Percentiles rank a stretch among this genome's conserved stretches.
Evolutionary conservation across 192 early-diverging fungal genomes (phyloP).

Genomic region (Backusella psychrophila): DNA sequence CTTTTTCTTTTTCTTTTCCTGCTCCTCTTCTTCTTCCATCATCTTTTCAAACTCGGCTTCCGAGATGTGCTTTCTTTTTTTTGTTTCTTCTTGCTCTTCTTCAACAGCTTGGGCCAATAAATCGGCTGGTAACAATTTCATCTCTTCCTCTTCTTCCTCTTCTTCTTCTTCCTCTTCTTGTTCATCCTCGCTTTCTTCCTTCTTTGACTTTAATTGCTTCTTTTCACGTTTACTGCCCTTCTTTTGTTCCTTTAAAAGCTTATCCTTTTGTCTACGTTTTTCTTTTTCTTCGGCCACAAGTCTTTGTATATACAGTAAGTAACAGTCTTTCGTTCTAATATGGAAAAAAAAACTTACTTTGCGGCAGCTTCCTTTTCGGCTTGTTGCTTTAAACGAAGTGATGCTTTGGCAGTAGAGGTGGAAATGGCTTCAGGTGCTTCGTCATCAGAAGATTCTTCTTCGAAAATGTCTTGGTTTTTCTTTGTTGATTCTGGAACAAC

Average conservation of each 20-base stretch:
- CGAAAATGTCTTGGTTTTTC: not conserved
- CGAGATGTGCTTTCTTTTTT: constrained; percentile 32
- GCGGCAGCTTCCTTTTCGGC: constrained; percentile 24
- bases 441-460: constrained; percentile 28
- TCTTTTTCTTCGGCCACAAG: constrained; percentile 18
- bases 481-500: constrained; percentile 12
- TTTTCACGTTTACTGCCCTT: constrained; percentile 20
- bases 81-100: constrained; percentile 22
- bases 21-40: constrained; percentile 14
- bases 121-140: constrained; percentile 17
- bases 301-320: not conserved
- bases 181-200: not conserved
- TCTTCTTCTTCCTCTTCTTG: not conserved
- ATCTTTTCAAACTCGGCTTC: constrained; percentile 34
- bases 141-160: constrained; percentile 4
- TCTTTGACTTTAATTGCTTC: constrained; percentile 7
- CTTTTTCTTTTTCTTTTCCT: constrained; percentile 13
- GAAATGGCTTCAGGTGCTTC: constrained; percentile 40
- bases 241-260: constrained; percentile 36
- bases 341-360: constrained; percentile 24
- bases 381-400: constrained; percentile 6
- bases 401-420: constrained; percentile 10
- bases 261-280: constrained; percentile 36
- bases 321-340: not conserved
- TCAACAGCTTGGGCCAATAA: constrained; percentile 19